Evolutionary conservation across 768 basidiomycete genomes (phyloP).

Genomic region (Cyathus striatus): DNA sequence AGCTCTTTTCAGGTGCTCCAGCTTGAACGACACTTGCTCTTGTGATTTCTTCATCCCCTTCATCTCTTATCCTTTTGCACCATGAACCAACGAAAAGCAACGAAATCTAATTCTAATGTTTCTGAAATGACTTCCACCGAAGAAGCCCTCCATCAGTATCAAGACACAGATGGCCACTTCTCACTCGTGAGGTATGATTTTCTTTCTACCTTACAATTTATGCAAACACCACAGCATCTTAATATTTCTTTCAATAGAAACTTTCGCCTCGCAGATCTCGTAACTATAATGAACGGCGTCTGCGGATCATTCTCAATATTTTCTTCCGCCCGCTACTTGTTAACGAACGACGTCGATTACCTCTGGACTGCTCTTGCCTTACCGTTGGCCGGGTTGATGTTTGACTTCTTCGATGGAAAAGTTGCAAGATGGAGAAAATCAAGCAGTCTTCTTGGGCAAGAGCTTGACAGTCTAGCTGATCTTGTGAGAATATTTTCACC

Average conservation of each 20-base stretch:
- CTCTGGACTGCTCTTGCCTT: conserved; percentile 84
- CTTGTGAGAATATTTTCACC: conserved; percentile 50
- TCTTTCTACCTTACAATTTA: conserved; percentile 26
- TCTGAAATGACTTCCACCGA: conserved; percentile 10
- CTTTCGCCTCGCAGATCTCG: conserved; percentile 95
- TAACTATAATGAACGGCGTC: conserved; percentile 98
- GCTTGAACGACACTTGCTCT: too few relatives aligned
- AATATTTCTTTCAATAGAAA: conserved; percentile 51
- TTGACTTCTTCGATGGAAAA: conserved; percentile 97
- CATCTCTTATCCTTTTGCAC: conserved; percentile 4
- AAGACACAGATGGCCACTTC: conserved; percentile 92
- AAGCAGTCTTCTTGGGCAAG: conserved; percentile 93
- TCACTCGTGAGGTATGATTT: conserved; percentile 98
- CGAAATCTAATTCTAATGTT: conserved; percentile 18
- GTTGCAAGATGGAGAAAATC: conserved; percentile 97
- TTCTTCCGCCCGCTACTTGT: conserved; percentile 84
- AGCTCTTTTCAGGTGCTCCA: too few relatives aligned
- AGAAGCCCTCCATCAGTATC: conserved; percentile 71
- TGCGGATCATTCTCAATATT: conserved; percentile 96
- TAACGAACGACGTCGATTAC: conserved; percentile 72
- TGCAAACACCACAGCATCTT: conserved; percentile 6
- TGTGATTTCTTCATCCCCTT: neutral
- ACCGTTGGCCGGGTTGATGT: conserved; percentile 92
- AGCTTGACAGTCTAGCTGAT: conserved; percentile 95
- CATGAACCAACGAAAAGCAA: conserved; percentile 50